Evolutionary conservation across 208 protist genomes (phyloP).

Genomic region (Leishmania amazonensis): DNA sequence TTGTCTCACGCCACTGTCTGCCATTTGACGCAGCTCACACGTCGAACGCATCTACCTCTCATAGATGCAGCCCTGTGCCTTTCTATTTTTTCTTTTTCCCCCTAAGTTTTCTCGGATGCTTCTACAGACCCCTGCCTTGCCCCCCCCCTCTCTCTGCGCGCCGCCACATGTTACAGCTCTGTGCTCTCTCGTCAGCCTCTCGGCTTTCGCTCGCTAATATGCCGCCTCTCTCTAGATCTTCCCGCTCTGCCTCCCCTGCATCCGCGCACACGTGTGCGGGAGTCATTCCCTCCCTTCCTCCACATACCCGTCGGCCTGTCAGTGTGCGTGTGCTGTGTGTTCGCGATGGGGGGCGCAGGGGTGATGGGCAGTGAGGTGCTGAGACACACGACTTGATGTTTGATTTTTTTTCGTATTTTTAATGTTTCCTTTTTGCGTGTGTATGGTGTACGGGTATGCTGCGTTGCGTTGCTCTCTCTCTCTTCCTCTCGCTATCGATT

Average conservation of each 20-base stretch:
- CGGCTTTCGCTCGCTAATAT: neutral
- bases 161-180: neutral
- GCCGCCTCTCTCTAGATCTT: neutral
- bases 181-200: neutral
- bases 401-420: neutral
- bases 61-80: neutral
- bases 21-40: neutral
- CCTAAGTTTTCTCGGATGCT: neutral
- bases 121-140: neutral
- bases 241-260: neutral
- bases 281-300: neutral
- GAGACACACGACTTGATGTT: neutral
- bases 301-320: neutral
- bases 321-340: neutral
- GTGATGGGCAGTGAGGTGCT: neutral
- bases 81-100: neutral
- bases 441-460: no score
- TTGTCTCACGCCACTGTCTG: neutral
- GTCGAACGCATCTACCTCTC: neutral
- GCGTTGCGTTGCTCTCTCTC: neutral
- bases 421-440: neutral
- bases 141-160: no score
- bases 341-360: neutral
- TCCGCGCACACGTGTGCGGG: neutral
- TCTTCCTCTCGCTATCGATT: neutral